Base-by-base conservation (phyloP, 2,329 filamentous ascomycete genomes). In the Colletotrichum abscissum region DNA sequence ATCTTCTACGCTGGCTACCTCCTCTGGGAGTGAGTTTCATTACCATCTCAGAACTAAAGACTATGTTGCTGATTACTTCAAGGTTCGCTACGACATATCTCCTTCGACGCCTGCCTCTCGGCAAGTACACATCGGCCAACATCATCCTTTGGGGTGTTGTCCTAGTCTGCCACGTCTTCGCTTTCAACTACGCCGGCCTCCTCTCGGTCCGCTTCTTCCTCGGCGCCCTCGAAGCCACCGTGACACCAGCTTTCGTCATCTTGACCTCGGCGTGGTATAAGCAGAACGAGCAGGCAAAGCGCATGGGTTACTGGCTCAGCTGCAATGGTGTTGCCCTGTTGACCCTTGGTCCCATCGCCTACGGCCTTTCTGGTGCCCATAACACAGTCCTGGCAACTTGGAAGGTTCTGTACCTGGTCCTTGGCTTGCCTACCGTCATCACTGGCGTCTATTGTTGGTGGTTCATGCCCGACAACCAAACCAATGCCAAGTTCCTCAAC, bases 401-500 rank as follows among this genome's bases (percentile, higher is more conserved):
- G 77, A 77, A 76, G 69, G 67, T 77, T 1, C 63, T 78, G 26
- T 81, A 78, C 71, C 77, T 80, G 22, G 75, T 81, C 9, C 76
- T 80, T 4, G 79, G 80, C 19, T 26, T 79, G 8, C 78, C 79
- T 1, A 78, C 79, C 46, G 30, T 79, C 74, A 72, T 74, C 67
- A 63, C 76, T 26, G 52, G 62, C 59, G 63, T 63, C 69, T 33
- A 67, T 63, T 78, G 67, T 68, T 78, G 67, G 75, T 77, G 52
- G 73, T 77, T 62, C 33, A 69, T 93, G 4, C 88, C 91, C 0
- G 88, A 92, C 76, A 84, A 86, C 3, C 89, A 89, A 0, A 86
- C 89, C 56, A 90, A 86, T 0, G 90, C 91, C 1, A 87, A 86
- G 72, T 92, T 90, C 77, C 85, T 93, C 19, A 87, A 82, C 9